Base-by-base conservation (phyloP, 106 monocot genomes). In the Acorus gramineus region DNA sequence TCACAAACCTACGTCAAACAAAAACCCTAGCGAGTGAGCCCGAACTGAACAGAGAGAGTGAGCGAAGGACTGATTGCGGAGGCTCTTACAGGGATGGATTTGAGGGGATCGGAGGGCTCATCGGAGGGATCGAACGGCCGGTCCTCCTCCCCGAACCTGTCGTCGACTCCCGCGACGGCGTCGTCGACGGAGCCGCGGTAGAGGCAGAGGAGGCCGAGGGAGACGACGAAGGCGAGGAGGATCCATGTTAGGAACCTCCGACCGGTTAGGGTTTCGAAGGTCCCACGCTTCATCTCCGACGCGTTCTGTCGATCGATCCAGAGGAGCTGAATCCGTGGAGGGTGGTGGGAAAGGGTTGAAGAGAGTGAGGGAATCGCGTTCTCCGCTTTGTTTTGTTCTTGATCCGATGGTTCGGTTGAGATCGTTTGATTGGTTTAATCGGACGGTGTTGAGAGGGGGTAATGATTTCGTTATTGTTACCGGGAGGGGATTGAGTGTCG, bases 1-100 rank as follows among this genome's bases (percentile, higher is more conserved):
- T 89, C 88, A 61, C 93, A 89, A 0, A 84, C 83, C 90, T 90
- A 69, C 59, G 59, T 52, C 4, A 28, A 8, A 58, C 3, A 7
- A 64, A 56, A 50, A 13, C 45, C 50, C 48, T 59, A 52, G 10
- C n/a, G 8, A 56, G 13, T 45, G 58, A 44, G 48, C 11, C 8
- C 14, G 28, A 48, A 13, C 1, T 44, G 42, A 10, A 55, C 11
- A 11, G 14, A 8, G 7, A 14, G 52, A 66, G 62, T 49, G 43
- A 50, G 47, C 6, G 57, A 62, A 14, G 7, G 11, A 57, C 7
- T 8, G 51, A 49, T 28, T 28, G 28, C 9, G 46, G 6, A 11
- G 52, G 50, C 42, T 3, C 49, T 64, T 60, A 81, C 89, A n/a
- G 79, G 92, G 61, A 87, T 53, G 64, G 92, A 82, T 28, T 73